These are phyloP conservation scores for Plantago elongata DNA, from an alignment of 257 asterid species.

Conservation along the genomic window DNA sequence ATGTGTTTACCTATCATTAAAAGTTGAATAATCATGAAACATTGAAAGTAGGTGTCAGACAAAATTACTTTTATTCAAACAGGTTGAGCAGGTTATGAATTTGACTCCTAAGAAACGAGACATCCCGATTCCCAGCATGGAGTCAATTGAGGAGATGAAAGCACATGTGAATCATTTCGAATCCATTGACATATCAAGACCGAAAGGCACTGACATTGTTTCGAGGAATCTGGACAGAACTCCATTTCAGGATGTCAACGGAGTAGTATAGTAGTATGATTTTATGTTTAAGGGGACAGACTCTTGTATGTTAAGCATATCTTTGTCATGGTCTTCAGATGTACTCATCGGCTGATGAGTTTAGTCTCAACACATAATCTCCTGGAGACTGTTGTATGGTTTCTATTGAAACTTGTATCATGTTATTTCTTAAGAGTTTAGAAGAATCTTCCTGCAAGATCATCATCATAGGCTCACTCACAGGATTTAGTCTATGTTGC, in stretches of 20 bases:
- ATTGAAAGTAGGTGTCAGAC: neutral
- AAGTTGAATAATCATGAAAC: neutral
- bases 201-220: slow-evolving; percentile 23
- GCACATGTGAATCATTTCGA: slow-evolving; percentile 25
- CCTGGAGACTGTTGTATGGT: neutral
- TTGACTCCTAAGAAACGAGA: slow-evolving; percentile 50
- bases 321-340: neutral
- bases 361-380: neutral
- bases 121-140: slow-evolving; percentile 45
- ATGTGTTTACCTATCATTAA: neutral
- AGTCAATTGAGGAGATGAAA: slow-evolving; percentile 68
- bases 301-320: slow-evolving; percentile 21
- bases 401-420: slow-evolving; percentile 1
- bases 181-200: slow-evolving; percentile 26
- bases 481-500: no score
- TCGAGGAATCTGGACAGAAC: slow-evolving; percentile 45
- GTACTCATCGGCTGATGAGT: slow-evolving; percentile 32
- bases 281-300: neutral
- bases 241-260: slow-evolving; percentile 64
- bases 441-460: no score
- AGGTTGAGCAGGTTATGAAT: slow-evolving; percentile 56
- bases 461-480: no score
- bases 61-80: slow-evolving; percentile 16
- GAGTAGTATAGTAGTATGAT: slow-evolving; percentile 28
- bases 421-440: neutral